Evolutionary conservation across 805 yeast species (phyloP).

Genomic region (Cyberlindnera maritima): DNA sequence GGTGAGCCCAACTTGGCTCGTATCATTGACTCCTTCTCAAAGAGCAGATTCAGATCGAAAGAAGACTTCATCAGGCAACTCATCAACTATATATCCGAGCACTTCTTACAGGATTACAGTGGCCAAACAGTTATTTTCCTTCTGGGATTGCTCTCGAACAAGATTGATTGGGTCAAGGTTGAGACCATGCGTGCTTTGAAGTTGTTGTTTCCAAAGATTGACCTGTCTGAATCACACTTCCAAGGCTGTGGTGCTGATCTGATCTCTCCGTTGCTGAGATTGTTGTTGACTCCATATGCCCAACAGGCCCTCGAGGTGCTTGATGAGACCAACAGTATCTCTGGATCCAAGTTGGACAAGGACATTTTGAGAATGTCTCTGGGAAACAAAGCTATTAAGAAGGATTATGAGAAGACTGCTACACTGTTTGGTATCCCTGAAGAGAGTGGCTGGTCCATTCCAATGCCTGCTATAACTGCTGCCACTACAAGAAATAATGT

Average conservation of each 20-base stretch:
- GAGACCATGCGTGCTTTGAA: conserved; percentile 79
- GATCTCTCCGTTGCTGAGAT: conserved; percentile 82
- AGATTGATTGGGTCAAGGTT: conserved; percentile 69
- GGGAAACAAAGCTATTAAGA: conserved; percentile 75
- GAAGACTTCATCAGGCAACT: conserved; percentile 85
- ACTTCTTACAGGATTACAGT: conserved; percentile 71
- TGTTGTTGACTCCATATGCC: conserved; percentile 80
- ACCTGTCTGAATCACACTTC: conserved; percentile 74
- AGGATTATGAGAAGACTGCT: conserved; percentile 81
- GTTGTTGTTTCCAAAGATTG: conserved; percentile 71
- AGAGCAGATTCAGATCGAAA: conserved; percentile 81
- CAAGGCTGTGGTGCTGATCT: conserved; percentile 92
- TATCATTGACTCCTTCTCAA: conserved; percentile 72
- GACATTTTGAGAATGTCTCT: conserved; percentile 89
- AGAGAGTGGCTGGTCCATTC: conserved; percentile 95
- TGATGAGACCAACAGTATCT: conserved; percentile 79
- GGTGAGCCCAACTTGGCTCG: conserved; percentile 61
- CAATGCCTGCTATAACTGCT: conserved; percentile 91
- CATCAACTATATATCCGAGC: conserved; percentile 61
- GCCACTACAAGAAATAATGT: conserved; percentile 88
- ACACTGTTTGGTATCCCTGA: conserved; percentile 94
- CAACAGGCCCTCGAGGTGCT: conserved; percentile 86
- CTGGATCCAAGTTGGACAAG: conserved; percentile 87
- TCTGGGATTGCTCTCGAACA: conserved; percentile 77
- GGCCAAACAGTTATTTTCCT: conserved; percentile 74